A percentile compares a stretch with the other conserved stretches of the same genome.
phyloP scores from a whole-genome alignment of 192 early-diverging fungal species.

The Geosiphon pyriformis region DNA sequence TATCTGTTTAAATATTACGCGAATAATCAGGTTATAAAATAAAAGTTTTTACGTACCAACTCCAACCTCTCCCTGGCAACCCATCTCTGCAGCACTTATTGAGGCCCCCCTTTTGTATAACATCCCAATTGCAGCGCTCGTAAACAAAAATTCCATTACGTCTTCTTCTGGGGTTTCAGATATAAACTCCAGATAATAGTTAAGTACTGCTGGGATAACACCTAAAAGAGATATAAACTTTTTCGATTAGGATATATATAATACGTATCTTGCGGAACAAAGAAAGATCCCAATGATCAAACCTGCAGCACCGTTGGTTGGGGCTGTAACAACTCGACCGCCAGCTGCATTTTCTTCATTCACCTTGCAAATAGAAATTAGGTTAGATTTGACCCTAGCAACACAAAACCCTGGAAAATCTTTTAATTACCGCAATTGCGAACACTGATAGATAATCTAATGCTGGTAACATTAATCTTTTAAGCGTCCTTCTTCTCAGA shows the following conservation, averaged over 20 bases:
- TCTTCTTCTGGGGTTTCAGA: constrained; percentile 79
- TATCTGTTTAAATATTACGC: not conserved
- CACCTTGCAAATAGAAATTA: not conserved
- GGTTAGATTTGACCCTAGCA: not conserved
- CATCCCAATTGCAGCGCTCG: constrained; percentile 93
- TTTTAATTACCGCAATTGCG: constrained; percentile 80
- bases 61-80: constrained; percentile 97
- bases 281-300: no score
- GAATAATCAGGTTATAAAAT: not conserved
- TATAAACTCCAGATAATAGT: constrained; percentile 94
- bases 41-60: constrained; percentile 40
- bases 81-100: constrained; percentile 94
- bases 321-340: constrained; percentile 86
- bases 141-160: constrained; percentile 88
- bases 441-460: constrained; percentile 90
- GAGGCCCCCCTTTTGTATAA: constrained; percentile 92
- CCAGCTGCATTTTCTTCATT: constrained; percentile 88
- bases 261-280: no score
- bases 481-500: constrained; percentile 42
- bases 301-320: constrained; percentile 94
- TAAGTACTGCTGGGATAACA: constrained; percentile 89
- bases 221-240: no score
- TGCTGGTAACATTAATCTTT: constrained; percentile 67
- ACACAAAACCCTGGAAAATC: not conserved
- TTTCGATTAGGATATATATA: no score